phyloP scores from a whole-genome alignment of 768 basidiomycete species.

The Lentinula sp. region DNA sequence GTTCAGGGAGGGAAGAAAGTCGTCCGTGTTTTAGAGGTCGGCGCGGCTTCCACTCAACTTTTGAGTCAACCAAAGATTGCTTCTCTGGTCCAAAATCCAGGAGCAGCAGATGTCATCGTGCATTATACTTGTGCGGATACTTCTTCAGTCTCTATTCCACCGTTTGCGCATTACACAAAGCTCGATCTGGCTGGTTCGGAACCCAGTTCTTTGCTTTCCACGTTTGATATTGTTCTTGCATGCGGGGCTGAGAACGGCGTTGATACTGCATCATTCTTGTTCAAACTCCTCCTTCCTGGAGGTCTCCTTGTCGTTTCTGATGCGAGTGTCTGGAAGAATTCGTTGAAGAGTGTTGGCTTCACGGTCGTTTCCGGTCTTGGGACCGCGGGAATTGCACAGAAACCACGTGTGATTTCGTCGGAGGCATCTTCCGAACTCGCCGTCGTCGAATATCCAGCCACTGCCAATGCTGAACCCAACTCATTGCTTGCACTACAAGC shows the following conservation, averaged over 20 bases:
- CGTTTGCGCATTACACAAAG: constrained; percentile 2
- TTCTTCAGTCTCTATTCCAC: neutral
- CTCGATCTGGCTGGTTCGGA: neutral
- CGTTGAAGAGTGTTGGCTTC: neutral
- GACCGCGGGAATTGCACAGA: neutral
- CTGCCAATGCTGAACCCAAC: neutral
- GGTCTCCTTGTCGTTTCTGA: neutral
- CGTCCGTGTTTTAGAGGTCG: neutral
- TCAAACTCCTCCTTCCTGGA: neutral
- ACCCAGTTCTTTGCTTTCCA: neutral
- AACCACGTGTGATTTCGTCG: neutral
- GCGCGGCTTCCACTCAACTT: neutral
- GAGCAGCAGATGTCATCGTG: neutral
- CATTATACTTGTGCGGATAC: neutral
- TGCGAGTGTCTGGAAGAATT: neutral
- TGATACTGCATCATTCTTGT: neutral
- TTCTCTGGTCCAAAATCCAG: neutral
- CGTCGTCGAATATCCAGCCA: neutral
- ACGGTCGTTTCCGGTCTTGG: neutral
- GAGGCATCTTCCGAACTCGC: neutral
- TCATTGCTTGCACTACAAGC: neutral
- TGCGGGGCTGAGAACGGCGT: neutral
- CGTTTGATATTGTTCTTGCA: constrained; percentile 1
- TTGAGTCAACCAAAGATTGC: neutral
- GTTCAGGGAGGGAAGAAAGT: neutral